phyloP scores from a whole-genome alignment of 2,329 filamentous ascomycete species.

The Trichoderma oligosporum region DNA sequence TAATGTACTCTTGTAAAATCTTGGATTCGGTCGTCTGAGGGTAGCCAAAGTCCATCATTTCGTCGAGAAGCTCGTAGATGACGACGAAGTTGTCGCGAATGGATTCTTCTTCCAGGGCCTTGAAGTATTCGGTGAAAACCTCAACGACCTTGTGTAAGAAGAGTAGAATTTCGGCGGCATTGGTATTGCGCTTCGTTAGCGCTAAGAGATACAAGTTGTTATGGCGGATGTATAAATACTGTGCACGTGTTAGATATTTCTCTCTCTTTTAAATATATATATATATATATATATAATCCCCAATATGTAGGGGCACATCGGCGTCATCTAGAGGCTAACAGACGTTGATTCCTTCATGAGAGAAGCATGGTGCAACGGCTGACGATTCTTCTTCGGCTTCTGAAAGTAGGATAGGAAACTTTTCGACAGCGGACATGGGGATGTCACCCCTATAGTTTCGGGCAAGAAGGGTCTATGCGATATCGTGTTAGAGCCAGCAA shows the following conservation, averaged over 20 bases:
- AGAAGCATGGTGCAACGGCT: conserved; percentile 95
- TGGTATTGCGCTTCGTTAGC: conserved; percentile 96
- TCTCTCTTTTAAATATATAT: not conserved
- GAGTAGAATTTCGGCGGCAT: conserved; percentile 95
- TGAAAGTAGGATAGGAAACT: conserved; percentile 91
- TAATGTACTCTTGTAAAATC: conserved; percentile 99
- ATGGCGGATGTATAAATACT: conserved; percentile 99
- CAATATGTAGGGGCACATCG: too few relatives aligned
- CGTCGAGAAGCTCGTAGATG: conserved; percentile 96
- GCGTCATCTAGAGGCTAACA: conserved; percentile 35
- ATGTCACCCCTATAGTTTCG: conserved; percentile 98
- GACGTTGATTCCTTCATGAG: conserved; percentile 96
- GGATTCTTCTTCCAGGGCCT: conserved; percentile 95
- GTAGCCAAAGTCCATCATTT: conserved; percentile 99
- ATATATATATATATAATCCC: not conserved
- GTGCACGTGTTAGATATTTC: conserved; percentile 12
- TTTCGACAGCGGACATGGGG: conserved; percentile 98
- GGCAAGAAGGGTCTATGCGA: conserved; percentile 81
- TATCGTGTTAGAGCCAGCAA: not conserved
- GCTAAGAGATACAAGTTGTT: conserved; percentile 99
- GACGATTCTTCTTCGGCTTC: conserved; percentile 99
- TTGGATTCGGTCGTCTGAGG: conserved; percentile 98
- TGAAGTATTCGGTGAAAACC: conserved; percentile 99
- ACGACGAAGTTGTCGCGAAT: conserved; percentile 99
- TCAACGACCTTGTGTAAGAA: conserved; percentile 98